phyloP scores from a whole-genome alignment of 192 early-diverging fungal species.

The Jimgerdemannia lactiflua region DNA sequence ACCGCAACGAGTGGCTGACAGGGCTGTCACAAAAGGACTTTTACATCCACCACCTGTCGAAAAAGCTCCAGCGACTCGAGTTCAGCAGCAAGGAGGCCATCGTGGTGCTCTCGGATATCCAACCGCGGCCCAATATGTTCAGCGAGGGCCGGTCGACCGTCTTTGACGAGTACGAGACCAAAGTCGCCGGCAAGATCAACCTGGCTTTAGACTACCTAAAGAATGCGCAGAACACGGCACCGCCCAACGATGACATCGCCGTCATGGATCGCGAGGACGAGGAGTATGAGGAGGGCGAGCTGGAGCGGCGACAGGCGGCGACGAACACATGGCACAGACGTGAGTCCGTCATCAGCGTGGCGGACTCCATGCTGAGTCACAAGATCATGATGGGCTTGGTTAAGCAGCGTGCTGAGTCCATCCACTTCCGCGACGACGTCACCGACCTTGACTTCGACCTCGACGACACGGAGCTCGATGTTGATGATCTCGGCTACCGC shows the following conservation, averaged over 20 bases:
- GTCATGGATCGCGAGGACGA: constrained; percentile 7
- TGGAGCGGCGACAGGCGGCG: constrained; percentile 27
- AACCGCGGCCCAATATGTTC: too few relatives aligned
- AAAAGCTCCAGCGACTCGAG: constrained; percentile 35
- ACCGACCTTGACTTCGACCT: too few relatives aligned
- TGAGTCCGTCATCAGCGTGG: neutral
- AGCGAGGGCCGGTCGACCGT: neutral
- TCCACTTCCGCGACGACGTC: too few relatives aligned
- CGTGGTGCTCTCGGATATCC: constrained; percentile 31
- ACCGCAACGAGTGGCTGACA: constrained; percentile 40
- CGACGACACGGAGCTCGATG: too few relatives aligned
- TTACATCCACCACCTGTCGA: constrained; percentile 40
- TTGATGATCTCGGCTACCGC: too few relatives aligned
- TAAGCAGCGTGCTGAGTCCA: too few relatives aligned
- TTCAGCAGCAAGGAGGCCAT: constrained; percentile 43
- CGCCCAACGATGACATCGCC: neutral
- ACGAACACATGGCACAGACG: constrained; percentile 7
- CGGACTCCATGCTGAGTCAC: neutral
- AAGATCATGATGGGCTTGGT: neutral
- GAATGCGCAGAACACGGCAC: constrained; percentile 14
- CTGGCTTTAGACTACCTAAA: constrained; percentile 30
- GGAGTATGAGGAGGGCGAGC: constrained; percentile 24
- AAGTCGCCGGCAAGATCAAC: constrained; percentile 9
- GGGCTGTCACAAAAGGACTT: constrained; percentile 45
- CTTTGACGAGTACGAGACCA: constrained; percentile 2